phyloP scores from a whole-genome alignment of 2,329 filamentous ascomycete genomes.

The Helicocarpus griseus region DNA sequence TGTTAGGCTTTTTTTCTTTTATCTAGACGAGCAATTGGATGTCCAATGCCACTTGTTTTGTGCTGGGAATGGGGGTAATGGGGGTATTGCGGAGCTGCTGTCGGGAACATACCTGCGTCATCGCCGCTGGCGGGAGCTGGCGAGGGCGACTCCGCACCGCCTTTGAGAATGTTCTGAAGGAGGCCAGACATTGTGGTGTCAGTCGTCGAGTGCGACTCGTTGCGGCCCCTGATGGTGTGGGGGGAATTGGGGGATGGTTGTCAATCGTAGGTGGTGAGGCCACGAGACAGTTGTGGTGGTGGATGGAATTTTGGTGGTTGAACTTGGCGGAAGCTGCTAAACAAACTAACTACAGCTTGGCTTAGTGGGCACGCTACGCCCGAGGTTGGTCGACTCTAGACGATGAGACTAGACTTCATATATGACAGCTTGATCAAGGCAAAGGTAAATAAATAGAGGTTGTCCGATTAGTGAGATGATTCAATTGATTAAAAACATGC shows the following conservation, averaged over 20 bases:
- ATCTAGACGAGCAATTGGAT: not conserved
- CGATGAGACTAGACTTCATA: too few relatives aligned
- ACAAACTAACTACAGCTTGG: not conserved
- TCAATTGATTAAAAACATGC: not conserved
- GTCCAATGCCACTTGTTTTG: not conserved
- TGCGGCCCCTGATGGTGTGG: not conserved
- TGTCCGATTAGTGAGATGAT: too few relatives aligned
- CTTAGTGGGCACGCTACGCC: not conserved
- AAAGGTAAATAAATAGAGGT: not conserved
- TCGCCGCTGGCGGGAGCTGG: slow-evolving; percentile 10
- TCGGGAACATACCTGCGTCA: slow-evolving; percentile 15
- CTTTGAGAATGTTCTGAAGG: slow-evolving; percentile 18
- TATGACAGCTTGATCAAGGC: not conserved
- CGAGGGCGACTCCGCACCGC: slow-evolving; percentile 15
- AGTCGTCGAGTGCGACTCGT: too few relatives aligned
- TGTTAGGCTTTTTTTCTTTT: slow-evolving; percentile 25
- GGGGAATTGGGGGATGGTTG: not conserved
- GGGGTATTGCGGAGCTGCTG: not conserved
- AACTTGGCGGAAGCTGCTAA: not conserved
- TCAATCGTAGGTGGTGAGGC: not conserved
- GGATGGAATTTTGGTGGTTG: not conserved
- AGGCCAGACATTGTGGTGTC: slow-evolving; percentile 14
- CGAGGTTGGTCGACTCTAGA: not conserved
- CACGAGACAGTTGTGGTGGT: not conserved
- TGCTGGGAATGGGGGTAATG: not conserved